Conservation (phyloP, 805 yeast species). For the Isabelozyma heimii region DNA sequence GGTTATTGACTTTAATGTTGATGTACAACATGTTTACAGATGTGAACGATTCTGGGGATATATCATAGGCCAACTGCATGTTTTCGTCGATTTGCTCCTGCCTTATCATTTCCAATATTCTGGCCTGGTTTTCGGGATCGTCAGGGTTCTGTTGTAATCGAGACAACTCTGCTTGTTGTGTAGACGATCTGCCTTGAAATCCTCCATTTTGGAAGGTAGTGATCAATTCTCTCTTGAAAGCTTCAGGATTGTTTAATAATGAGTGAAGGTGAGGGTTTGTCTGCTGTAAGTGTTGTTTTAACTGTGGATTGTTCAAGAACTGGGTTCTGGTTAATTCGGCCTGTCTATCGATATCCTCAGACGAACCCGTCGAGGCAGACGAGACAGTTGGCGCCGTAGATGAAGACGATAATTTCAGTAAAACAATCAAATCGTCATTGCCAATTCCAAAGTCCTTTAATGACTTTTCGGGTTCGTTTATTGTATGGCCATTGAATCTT, state of each 20-base stretch:
- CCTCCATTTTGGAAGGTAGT: constrained; percentile 26
- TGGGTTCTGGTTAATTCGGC: constrained; percentile 52
- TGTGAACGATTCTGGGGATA: constrained; percentile 87
- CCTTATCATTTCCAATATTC: constrained; percentile 63
- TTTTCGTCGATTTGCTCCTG: constrained; percentile 79
- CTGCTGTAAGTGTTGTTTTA: constrained; percentile 31
- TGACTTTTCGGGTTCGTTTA: constrained; percentile 29
- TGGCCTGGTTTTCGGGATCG: constrained; percentile 63
- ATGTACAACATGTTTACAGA: constrained; percentile 82
- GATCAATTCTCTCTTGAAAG: constrained; percentile 42
- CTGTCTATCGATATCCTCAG: constrained; percentile 19
- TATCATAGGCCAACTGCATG: constrained; percentile 74
- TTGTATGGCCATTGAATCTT: constrained; percentile 41
- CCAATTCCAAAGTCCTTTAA: constrained; percentile 47
- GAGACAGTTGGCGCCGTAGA: constrained; percentile 8
- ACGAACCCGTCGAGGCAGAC: constrained; percentile 1
- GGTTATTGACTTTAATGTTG: constrained; percentile 72
- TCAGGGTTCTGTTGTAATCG: constrained; percentile 64
- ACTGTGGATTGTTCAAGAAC: constrained; percentile 39
- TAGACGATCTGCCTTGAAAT: constrained; percentile 28
- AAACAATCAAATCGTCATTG: constrained; percentile 60
- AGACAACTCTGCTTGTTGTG: constrained; percentile 42
- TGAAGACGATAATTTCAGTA: constrained; percentile 19
- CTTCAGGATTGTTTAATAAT: constrained; percentile 44
- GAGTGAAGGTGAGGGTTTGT: constrained; percentile 48